These are phyloP conservation scores for Acrasis kona DNA, from an alignment of 78 protist species.

Conservation along the genomic window DNA sequence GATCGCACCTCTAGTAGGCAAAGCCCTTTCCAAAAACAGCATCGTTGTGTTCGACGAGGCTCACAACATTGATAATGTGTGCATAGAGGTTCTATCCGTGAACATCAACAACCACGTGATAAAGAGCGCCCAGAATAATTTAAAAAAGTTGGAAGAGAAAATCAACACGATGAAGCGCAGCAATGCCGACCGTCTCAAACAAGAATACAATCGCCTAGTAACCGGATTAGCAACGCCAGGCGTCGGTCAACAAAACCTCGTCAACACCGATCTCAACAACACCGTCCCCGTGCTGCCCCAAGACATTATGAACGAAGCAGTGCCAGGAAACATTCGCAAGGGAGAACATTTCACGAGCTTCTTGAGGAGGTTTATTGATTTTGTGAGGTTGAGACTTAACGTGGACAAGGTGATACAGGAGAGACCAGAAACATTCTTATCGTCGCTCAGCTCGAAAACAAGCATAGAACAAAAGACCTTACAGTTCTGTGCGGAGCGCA, in stretches of 20 bases:
- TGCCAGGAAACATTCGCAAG: slow-evolving; percentile 90
- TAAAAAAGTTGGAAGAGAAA: background rate
- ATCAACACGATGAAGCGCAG: background rate
- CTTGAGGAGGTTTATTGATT: slow-evolving; percentile 59
- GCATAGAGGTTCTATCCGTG: slow-evolving; percentile 84
- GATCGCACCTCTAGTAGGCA: slow-evolving; percentile 50
- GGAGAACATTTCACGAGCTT: slow-evolving; percentile 54
- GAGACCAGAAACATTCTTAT: slow-evolving; percentile 2
- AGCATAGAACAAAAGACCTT: background rate
- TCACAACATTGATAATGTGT: slow-evolving; percentile 95
- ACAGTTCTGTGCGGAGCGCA: slow-evolving; percentile 50
- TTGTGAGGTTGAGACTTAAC: slow-evolving; percentile 34
- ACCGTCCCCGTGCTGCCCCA: slow-evolving; percentile 39
- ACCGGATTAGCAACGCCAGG: background rate
- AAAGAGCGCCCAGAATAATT: slow-evolving; percentile 17
- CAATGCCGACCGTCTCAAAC: slow-evolving; percentile 7
- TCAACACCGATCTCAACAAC: no score
- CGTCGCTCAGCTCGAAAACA: background rate
- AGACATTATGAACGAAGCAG: slow-evolving; percentile 68
- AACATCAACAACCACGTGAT: slow-evolving; percentile 28
- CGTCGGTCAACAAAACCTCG: background rate
- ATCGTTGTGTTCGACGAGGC: slow-evolving; percentile 96
- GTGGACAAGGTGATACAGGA: background rate
- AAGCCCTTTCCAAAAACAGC: slow-evolving; percentile 32
- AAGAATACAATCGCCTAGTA: slow-evolving; percentile 36